A percentile compares a stretch with the other conserved stretches of the same genome.
phyloP scores from a whole-genome alignment of 2,329 filamentous ascomycete genomes.

The Hypoxylon rubiginosum region DNA sequence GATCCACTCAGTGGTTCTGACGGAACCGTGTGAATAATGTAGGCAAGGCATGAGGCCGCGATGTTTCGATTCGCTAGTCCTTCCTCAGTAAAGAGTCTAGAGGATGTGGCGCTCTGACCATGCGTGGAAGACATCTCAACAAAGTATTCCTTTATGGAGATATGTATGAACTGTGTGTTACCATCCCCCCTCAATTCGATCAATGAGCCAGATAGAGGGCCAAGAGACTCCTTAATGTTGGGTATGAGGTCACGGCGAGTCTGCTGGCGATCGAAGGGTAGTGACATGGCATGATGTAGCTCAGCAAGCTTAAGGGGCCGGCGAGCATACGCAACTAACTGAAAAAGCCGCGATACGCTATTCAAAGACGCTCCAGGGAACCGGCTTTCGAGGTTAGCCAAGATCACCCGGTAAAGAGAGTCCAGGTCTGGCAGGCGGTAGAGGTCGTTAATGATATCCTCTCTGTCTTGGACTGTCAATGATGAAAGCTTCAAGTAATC shows the following conservation, averaged over 20 bases:
- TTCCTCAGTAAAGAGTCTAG: background rate
- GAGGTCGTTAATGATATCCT: background rate
- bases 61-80: background rate
- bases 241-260: background rate
- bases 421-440: background rate
- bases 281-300: background rate
- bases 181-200: background rate
- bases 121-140: background rate
- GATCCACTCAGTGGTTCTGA: background rate
- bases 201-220: background rate
- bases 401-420: background rate
- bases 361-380: background rate
- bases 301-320: background rate
- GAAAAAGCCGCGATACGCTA: background rate
- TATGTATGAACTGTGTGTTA: background rate
- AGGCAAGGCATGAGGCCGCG: background rate
- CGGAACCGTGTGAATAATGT: background rate
- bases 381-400: background rate
- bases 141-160: background rate
- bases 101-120: background rate
- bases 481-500: background rate
- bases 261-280: background rate
- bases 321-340: background rate
- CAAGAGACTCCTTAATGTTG: background rate
- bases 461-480: background rate